These are phyloP conservation scores for Aspergillus texensis DNA, from an alignment of 2,329 filamentous ascomycete species.

Conservation along the genomic window DNA sequence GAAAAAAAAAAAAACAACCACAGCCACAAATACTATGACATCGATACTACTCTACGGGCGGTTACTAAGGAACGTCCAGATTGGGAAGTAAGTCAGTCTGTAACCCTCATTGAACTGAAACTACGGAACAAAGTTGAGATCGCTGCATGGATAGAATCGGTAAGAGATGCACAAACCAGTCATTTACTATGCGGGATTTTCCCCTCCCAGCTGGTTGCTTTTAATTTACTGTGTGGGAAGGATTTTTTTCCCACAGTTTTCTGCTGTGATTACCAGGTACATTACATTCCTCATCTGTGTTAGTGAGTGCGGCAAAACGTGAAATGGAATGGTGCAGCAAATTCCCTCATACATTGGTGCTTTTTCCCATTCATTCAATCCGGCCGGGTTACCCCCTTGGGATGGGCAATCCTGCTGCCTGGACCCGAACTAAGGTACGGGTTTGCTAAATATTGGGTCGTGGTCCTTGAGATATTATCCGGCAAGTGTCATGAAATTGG, in stretches of 20 bases:
- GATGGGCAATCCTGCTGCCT: slow-evolving; percentile 5
- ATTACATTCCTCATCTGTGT: slow-evolving; percentile 22
- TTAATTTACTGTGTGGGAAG: not conserved
- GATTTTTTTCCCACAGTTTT: not conserved
- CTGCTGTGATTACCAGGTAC: not conserved
- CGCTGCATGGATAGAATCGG: slow-evolving; percentile 17
- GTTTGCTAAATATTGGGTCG: not conserved
- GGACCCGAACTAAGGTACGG: not conserved
- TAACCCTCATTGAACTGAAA: no score
- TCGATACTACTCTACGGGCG: not conserved
- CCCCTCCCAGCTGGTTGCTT: not conserved
- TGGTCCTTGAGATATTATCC: not conserved
- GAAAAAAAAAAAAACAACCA: slow-evolving; percentile 4
- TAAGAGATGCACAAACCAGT: not conserved
- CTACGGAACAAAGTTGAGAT: slow-evolving; percentile 9
- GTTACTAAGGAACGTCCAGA: not conserved
- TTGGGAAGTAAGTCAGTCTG: not conserved
- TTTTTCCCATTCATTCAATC: not conserved
- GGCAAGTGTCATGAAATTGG: not conserved
- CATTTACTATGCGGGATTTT: slow-evolving; percentile 5
- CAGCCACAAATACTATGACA: slow-evolving; percentile 2
- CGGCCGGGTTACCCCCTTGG: slow-evolving; percentile 2
- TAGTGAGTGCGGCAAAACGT: slow-evolving; percentile 14
- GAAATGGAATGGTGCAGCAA: slow-evolving; percentile 17
- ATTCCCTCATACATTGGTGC: slow-evolving; percentile 27